phyloP scores from a whole-genome alignment of 768 basidiomycete genomes.

The Fomitopsis pulvina region DNA sequence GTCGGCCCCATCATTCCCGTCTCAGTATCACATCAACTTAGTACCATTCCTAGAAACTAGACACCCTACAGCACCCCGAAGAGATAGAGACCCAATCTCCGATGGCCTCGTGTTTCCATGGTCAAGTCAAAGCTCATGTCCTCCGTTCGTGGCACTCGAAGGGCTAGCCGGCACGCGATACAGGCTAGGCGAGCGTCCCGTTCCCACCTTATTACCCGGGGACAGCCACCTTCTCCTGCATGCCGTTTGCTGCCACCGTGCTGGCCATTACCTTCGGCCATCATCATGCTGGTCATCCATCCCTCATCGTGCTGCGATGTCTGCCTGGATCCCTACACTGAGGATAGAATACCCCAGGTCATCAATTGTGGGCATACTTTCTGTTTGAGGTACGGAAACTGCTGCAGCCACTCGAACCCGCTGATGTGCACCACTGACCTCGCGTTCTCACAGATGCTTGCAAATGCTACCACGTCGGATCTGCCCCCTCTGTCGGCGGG shows the following conservation, averaged over 20 bases:
- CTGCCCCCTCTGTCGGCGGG: conserved; percentile 61
- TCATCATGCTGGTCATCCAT: conserved; percentile 61
- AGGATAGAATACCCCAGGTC: conserved; percentile 51
- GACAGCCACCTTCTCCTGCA: conserved; percentile 1
- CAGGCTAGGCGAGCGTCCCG: conserved; percentile 22
- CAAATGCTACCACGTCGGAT: conserved; percentile 37
- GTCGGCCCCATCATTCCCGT: conserved; percentile 16
- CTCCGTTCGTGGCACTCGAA: conserved; percentile 13
- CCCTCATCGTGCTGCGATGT: conserved; percentile 68
- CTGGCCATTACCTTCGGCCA: conserved; percentile 18
- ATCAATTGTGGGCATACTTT: conserved; percentile 72
- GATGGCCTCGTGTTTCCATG: conserved; percentile 16
- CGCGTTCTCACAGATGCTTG: conserved; percentile 40
- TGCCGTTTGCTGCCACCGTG: conserved; percentile 15
- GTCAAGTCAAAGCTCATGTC: conserved; percentile 13
- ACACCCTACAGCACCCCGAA: conserved; percentile 5
- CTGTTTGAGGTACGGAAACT: conserved; percentile 26
- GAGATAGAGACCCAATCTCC: conserved; percentile 22
- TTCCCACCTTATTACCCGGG: conserved; percentile 18
- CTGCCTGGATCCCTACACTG: conserved; percentile 59
- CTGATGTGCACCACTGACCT: neutral
- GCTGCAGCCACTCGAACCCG: conserved; percentile 3
- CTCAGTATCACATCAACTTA: conserved; percentile 4
- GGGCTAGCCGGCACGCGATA: conserved; percentile 24
- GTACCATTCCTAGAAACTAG: conserved; percentile 10